phyloP scores from a whole-genome alignment of 805 yeast species.

The Sugiyamaella floridensis region DNA sequence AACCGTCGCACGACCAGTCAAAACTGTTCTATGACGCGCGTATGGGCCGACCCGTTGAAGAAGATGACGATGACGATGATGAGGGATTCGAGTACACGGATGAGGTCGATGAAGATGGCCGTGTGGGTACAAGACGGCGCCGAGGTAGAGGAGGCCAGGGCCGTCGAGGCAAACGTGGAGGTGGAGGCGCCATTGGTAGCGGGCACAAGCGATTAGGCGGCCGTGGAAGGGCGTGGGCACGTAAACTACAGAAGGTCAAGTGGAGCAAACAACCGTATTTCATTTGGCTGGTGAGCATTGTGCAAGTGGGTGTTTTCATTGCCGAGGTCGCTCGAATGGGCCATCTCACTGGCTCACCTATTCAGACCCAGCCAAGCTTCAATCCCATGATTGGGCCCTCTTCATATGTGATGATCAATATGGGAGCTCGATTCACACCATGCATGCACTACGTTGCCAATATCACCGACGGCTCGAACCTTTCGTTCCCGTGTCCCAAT shows the following conservation, averaged over 20 bases:
- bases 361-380: slow-evolving; percentile 63
- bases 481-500: slow-evolving; percentile 61
- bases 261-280: slow-evolving; percentile 29
- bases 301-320: slow-evolving; percentile 49
- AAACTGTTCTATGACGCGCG: neutral
- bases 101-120: neutral
- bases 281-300: slow-evolving; percentile 22
- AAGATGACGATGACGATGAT: neutral
- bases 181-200: neutral
- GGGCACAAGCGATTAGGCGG: neutral
- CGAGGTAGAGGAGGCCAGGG: neutral
- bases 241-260: slow-evolving; percentile 2
- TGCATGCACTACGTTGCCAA: slow-evolving; percentile 53
- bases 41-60: neutral
- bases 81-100: neutral
- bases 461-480: slow-evolving; percentile 41
- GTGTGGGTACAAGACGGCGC: neutral
- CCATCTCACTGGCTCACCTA: slow-evolving; percentile 51
- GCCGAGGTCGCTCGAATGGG: slow-evolving; percentile 56
- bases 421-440: slow-evolving; percentile 67
- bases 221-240: neutral
- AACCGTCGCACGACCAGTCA: neutral
- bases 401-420: slow-evolving; percentile 52
- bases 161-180: neutral
- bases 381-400: slow-evolving; percentile 80